A percentile compares a stretch with the other conserved stretches of the same genome.
Evolutionary conservation across 306 rosid genomes (phyloP).

Genomic region (Malus sylvestris): DNA sequence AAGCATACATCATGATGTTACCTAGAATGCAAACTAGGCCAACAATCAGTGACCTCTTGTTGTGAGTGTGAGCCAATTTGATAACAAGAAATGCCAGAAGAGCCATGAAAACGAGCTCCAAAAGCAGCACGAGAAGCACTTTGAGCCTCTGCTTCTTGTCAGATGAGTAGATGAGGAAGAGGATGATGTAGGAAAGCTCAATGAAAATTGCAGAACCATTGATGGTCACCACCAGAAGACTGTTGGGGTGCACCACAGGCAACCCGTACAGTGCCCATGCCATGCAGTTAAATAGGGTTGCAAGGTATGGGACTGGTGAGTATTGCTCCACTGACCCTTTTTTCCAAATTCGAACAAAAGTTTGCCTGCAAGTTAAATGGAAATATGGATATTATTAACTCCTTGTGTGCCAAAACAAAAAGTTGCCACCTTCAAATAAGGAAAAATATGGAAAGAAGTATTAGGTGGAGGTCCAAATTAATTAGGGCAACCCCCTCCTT

Average conservation of each 20-base stretch:
- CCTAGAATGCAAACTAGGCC: slow-evolving; percentile 54
- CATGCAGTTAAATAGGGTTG: slow-evolving; percentile 75
- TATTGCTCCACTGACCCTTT: slow-evolving; percentile 69
- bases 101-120: slow-evolving; percentile 42
- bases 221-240: slow-evolving; percentile 59
- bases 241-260: slow-evolving; percentile 67
- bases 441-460: neutral
- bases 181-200: slow-evolving; percentile 45
- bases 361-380: slow-evolving; percentile 39
- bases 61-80: slow-evolving; percentile 26
- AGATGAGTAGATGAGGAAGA: slow-evolving; percentile 58
- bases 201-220: slow-evolving; percentile 53
- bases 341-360: slow-evolving; percentile 66
- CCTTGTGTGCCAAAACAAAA: neutral
- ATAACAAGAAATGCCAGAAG: slow-evolving; percentile 32
- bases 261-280: slow-evolving; percentile 78
- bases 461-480: neutral
- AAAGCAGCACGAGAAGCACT: slow-evolving; percentile 25
- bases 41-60: slow-evolving; percentile 46
- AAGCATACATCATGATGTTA: slow-evolving; percentile 88
- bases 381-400: neutral
- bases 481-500: neutral
- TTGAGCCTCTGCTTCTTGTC: slow-evolving; percentile 48
- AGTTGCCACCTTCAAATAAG: neutral
- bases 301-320: slow-evolving; percentile 76